Conservation (phyloP, 73 alveolate genomes). For the Paramecium sexaurelia region DNA sequence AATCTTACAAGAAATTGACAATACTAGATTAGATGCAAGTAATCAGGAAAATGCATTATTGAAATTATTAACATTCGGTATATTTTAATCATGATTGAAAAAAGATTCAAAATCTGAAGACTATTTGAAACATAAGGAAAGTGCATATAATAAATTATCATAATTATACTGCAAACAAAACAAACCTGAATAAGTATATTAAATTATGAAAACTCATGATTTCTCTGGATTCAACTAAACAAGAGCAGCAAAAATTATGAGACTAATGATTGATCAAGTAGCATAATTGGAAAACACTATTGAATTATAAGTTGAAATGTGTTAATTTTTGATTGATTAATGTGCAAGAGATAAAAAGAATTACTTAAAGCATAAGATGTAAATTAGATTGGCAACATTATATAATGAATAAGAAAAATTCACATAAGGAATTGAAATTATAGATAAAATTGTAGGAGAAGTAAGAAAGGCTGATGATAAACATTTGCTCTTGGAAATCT, state of each 20-base stretch:
- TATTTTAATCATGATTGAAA: background rate
- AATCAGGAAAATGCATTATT: background rate
- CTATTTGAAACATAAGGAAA: slow-evolving; percentile 7
- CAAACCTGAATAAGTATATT: background rate
- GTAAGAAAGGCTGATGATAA: slow-evolving; percentile 83
- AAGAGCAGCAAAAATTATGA: slow-evolving; percentile 67
- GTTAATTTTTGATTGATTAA: slow-evolving; percentile 75
- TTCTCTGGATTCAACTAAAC: slow-evolving; percentile 54
- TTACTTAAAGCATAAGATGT: slow-evolving; percentile 78
- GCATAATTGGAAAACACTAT: slow-evolving; percentile 71
- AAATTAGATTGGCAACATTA: slow-evolving; percentile 78
- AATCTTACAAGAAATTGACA: background rate
- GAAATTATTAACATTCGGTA: background rate
- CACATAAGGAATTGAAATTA: slow-evolving; percentile 70
- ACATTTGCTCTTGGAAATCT: slow-evolving; percentile 77
- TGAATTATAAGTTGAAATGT: slow-evolving; percentile 72
- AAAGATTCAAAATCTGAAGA: slow-evolving; percentile 29
- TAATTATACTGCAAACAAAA: background rate
- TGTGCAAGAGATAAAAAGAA: slow-evolving; percentile 78
- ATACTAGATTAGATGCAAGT: background rate
- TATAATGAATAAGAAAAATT: slow-evolving; percentile 64
- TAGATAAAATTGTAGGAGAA: slow-evolving; percentile 71
- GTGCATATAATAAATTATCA: background rate
- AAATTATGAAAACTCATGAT: background rate
- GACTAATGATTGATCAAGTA: slow-evolving; percentile 64